Evolutionary conservation across 257 asterid genomes (phyloP).

Genomic region (Agastache rugosa): DNA sequence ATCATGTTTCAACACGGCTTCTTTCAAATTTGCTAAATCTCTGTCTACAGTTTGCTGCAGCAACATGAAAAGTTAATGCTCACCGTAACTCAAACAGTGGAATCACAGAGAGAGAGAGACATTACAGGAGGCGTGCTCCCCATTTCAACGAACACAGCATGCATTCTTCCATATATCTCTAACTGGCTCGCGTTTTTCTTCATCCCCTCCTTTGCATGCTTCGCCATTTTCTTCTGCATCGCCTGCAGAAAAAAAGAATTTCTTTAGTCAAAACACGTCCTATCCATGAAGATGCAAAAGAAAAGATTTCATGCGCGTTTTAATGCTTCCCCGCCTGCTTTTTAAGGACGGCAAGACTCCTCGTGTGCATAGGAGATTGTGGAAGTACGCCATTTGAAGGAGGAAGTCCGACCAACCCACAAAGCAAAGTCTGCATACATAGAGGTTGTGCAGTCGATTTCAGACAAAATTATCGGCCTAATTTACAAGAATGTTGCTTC

Average conservation of each 20-base stretch:
- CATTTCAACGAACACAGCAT: constrained; percentile 81
- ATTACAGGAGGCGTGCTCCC: constrained; percentile 66
- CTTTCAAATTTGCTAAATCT: constrained; percentile 71
- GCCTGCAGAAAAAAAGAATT: constrained; percentile 38
- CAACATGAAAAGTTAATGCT: background rate
- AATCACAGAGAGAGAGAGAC: background rate
- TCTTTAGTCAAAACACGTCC: background rate
- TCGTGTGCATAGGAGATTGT: constrained; percentile 94
- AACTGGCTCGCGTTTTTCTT: constrained; percentile 64
- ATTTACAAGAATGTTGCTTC: constrained; percentile 2
- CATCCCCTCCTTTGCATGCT: constrained; percentile 75
- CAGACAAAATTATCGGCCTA: background rate
- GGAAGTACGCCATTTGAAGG: constrained; percentile 98
- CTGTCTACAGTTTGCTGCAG: constrained; percentile 59
- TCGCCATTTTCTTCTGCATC: constrained; percentile 76
- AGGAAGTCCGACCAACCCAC: constrained; percentile 93
- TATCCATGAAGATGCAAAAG: background rate
- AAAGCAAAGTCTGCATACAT: constrained; percentile 66
- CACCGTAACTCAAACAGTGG: background rate
- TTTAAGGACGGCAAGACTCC: constrained; percentile 84
- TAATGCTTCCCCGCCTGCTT: constrained; percentile 54
- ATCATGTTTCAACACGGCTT: constrained; percentile 73
- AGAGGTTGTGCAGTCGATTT: background rate
- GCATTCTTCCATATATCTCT: constrained; percentile 88
- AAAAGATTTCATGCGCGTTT: background rate